Evolutionary conservation across 225 moss, liverwort and hornwort species (phyloP).

Genomic region (Antitrichia curtipendula): DNA sequence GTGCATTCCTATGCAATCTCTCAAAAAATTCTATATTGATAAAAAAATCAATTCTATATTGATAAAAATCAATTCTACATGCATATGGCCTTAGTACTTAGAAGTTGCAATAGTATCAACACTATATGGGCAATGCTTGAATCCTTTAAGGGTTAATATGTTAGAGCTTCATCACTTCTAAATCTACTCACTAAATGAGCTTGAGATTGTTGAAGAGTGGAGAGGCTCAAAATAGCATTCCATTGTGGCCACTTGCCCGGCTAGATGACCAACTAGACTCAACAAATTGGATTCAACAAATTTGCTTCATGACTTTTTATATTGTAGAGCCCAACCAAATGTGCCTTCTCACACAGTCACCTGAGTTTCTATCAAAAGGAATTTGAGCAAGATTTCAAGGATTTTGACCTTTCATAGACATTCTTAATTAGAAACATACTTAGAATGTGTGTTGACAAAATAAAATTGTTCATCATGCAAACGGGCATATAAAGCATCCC

Average conservation of each 20-base stretch:
- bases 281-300: neutral
- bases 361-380: too few relatives aligned
- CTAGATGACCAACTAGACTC: neutral
- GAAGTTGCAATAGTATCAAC: too few relatives aligned
- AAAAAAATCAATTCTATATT: too few relatives aligned
- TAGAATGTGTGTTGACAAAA: neutral
- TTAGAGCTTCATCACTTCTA: too few relatives aligned
- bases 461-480: rapidly evolving
- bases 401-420: rapidly evolving
- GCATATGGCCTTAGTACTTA: too few relatives aligned
- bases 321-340: neutral
- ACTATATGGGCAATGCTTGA: too few relatives aligned
- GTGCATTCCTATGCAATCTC: too few relatives aligned
- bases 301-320: rapidly evolving
- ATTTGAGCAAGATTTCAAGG: neutral
- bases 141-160: too few relatives aligned
- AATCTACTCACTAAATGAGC: neutral
- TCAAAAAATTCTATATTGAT: too few relatives aligned
- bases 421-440: neutral
- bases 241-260: rapidly evolving
- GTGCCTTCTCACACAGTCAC: rapidly evolving
- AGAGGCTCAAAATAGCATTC: neutral
- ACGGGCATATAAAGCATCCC: rapidly evolving
- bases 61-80: too few relatives aligned
- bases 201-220: rapidly evolving